phyloP scores from a whole-genome alignment of 768 basidiomycete genomes.

The Royoungia palumana region DNA sequence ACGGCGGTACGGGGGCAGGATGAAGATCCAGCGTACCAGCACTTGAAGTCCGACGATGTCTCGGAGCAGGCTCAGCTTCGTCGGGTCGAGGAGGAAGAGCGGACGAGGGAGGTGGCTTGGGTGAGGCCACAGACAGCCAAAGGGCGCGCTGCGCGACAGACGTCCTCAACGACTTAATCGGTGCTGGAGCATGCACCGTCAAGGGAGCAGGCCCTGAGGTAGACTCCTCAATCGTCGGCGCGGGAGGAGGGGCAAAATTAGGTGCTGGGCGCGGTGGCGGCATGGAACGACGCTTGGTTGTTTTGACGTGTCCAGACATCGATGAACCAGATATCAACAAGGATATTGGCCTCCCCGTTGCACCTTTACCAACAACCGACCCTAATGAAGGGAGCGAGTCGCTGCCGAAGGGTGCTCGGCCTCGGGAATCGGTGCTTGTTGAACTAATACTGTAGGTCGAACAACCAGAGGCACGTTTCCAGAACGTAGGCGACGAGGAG shows the following conservation, averaged over 20 bases:
- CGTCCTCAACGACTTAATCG: conserved; percentile 46
- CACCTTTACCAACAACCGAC: conserved; percentile 2
- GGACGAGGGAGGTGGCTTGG: conserved; percentile 59
- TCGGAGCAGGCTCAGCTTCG: conserved; percentile 35
- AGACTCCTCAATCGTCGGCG: conserved; percentile 41
- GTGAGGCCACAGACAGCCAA: conserved; percentile 57
- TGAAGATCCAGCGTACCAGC: conserved; percentile 29
- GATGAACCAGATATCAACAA: conserved; percentile 14
- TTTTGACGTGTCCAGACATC: conserved; percentile 14
- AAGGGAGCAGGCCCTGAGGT: conserved; percentile 1
- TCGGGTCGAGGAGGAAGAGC: conserved; percentile 68
- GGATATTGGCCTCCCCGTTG: conserved; percentile 21
- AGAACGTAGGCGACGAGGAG: conserved; percentile 49
- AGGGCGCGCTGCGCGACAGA: conserved; percentile 56
- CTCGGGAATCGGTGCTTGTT: conserved; percentile 41
- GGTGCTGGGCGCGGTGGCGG: conserved; percentile 76
- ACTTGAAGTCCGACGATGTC: conserved; percentile 35
- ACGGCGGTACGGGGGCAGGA: conserved; percentile 47
- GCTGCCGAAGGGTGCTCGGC: conserved; percentile 1
- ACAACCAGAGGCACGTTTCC: conserved; percentile 51
- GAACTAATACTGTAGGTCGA: conserved; percentile 46
- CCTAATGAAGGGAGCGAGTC: conserved; percentile 11
- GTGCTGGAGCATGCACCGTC: conserved; percentile 3
- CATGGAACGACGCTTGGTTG: conserved; percentile 55
- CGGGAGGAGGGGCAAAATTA: conserved; percentile 64